Evolutionary conservation across 129 eudicot genomes (phyloP), one percentile per base, ranked within the genome.

Genomic region (Calendula officinalis): DNA sequence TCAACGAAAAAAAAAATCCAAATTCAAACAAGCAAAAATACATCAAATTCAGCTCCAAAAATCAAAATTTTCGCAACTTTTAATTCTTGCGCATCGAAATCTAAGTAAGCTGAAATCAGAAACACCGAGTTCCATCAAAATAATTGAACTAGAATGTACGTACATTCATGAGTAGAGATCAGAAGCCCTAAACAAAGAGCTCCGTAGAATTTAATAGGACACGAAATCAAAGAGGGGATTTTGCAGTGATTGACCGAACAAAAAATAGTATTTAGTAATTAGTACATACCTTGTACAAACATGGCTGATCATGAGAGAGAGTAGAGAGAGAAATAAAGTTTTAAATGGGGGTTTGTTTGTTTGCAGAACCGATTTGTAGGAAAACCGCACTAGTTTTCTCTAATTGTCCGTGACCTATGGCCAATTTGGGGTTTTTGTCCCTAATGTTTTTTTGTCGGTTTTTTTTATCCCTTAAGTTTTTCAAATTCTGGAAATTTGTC

Each of bases 251-350:
- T 44, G 57, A 69, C 40, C 22, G 46, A 68, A 22, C 30, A 22
- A 52, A 8, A 22, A 22, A 27, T 46, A 69, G 53, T 43, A 53
- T 34, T 15, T 30, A 44, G 77, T 64, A 46, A 43, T 73, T 30
- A 47, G 14, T 47, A 44, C 52, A 46, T 48, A 74, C 78, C 78
- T 74, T 66, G 66, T 44, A 48, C 38, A 66, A 16, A 48, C 62
- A 57, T 66, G 78, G 73, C 44, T 57, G 78, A 74, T 74, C 78
- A 74, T 65, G 71, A 63, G 77, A 63, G 68, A 70, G 30, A 22
- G 30, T 15, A 71, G 55, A 35, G 64, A 17, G 77, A 52, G 58
- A 54, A 5, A 63, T 50, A 45, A 61, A 55, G 72, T 47, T 66
- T 57, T 62, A 34, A 72, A 72, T 33, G 55, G 47, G 53, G 55